Evolutionary conservation across 495 filamentous ascomycete genomes (phyloP).

Genomic region (Aspergillus avenaceus): DNA sequence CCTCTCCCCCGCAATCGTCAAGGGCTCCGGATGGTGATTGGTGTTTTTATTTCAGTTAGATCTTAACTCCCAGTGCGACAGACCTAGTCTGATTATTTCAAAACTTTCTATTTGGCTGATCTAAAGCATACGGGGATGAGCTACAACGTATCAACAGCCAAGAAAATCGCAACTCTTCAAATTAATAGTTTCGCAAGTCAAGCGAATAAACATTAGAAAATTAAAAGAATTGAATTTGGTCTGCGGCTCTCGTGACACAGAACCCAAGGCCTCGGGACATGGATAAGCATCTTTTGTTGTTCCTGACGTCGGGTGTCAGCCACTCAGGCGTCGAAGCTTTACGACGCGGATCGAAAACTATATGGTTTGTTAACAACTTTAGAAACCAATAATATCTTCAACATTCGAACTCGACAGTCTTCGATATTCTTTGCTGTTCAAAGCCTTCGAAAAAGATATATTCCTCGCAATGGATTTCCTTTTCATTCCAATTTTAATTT

Average conservation of each 20-base stretch:
- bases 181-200: too few relatives aligned
- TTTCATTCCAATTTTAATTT: too few relatives aligned
- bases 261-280: neutral
- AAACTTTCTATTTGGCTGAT: too few relatives aligned
- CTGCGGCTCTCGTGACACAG: neutral
- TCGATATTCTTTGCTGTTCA: too few relatives aligned
- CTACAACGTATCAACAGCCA: too few relatives aligned
- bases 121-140: too few relatives aligned
- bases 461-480: too few relatives aligned
- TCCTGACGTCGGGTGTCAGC: constrained; percentile 2
- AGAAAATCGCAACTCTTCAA: neutral
- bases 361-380: neutral
- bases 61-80: neutral
- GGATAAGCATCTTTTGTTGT: constrained; percentile 3
- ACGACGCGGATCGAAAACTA: neutral
- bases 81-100: too few relatives aligned
- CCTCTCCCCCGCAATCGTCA: neutral
- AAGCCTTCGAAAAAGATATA: too few relatives aligned
- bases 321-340: neutral
- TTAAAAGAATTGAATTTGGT: too few relatives aligned
- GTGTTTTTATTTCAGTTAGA: neutral
- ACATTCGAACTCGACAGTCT: neutral
- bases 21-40: neutral
- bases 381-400: neutral
- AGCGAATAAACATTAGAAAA: neutral